Base-by-base conservation (phyloP, 805 yeast genomes). In the Candida golubevii region DNA sequence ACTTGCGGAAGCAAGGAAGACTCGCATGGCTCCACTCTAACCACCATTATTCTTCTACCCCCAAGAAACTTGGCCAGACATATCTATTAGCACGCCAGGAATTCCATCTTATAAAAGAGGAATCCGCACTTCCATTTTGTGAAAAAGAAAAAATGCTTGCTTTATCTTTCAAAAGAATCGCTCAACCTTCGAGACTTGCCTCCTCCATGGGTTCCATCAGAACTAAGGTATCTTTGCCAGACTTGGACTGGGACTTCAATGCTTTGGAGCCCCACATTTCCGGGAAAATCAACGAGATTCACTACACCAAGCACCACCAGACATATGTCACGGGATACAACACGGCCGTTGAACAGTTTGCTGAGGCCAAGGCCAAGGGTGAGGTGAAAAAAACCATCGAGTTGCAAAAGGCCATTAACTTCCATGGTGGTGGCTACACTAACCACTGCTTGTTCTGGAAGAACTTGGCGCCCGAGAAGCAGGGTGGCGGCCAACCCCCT, bases 361-460 rank as follows among this genome's bases (percentile, higher is more conserved):
- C 59, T 36, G 62, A 64, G 37, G 64, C 67, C 18, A 62, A 67
- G 46, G 56, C 65, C 38, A 54, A 61, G 43, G 72, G 68, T 8
- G 74, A 72, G 46, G 70, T 72, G 39, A 60, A 62, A 51, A 59
- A 65, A 39, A 63, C 71, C 47, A 60, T 74, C 42, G 76, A 65
- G 35, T 62, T 74, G 49, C 75, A 72, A 48, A 70, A 69, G 48
- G 60, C 62, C 44, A 72, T 74, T 61, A 71, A 71, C 52, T 74
- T 74, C 64, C 74, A 74, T 46, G 79, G 75, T 41, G 78, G 78
- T 42, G 78, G 78, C 18, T 73, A 74, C 62, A 66, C 71, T 48
- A 74, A 74, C 64, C 79, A 74, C 50, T 65, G 72, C 41, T 61
- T 74, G 48, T 74, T 74, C 62, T 74, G 77, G 77, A 71, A 72